phyloP scores from a whole-genome alignment of 2,329 filamentous ascomycete species.

The Coleophoma cylindrospora region DNA sequence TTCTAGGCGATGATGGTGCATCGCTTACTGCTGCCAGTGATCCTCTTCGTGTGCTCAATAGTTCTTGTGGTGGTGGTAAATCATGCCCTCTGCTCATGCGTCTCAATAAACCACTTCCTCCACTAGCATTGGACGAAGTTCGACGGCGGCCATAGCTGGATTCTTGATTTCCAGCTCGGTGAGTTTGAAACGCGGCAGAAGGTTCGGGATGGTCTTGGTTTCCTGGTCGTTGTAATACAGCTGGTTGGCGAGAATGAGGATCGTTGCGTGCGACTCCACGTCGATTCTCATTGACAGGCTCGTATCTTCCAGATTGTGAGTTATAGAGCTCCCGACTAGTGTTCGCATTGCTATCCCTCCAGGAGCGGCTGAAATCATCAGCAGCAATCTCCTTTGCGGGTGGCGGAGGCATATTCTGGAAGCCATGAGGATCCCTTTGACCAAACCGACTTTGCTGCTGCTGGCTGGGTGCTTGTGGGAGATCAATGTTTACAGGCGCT shows the following conservation, averaged over 20 bases:
- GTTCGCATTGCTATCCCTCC: constrained; percentile 64
- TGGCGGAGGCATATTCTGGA: constrained; percentile 47
- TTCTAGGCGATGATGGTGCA: constrained; percentile 42
- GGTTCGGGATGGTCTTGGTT: constrained; percentile 71
- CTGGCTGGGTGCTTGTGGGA: constrained; percentile 31
- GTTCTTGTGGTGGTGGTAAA: constrained; percentile 25
- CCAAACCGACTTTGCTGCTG: constrained; percentile 41
- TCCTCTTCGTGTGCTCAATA: constrained; percentile 38
- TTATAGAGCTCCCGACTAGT: constrained; percentile 80
- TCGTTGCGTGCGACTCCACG: constrained; percentile 67
- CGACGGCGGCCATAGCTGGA: constrained; percentile 69
- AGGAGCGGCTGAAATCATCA: constrained; percentile 87
- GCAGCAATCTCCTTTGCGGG: constrained; percentile 81
- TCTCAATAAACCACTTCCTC: constrained; percentile 66
- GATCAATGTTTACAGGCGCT: constrained; percentile 62
- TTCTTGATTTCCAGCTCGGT: constrained; percentile 60
- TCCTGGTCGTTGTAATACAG: constrained; percentile 70
- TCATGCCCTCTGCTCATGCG: constrained; percentile 28
- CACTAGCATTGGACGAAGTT: constrained; percentile 87
- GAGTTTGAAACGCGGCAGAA: constrained; percentile 80
- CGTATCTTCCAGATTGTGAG: constrained; percentile 90
- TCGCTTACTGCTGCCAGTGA: constrained; percentile 47
- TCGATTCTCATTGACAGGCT: constrained; percentile 74
- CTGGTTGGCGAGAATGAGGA: constrained; percentile 62
- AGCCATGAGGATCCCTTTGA: constrained; percentile 49